phyloP scores from a whole-genome alignment of 2,329 filamentous ascomycete genomes.

The Penicillium hordei region DNA sequence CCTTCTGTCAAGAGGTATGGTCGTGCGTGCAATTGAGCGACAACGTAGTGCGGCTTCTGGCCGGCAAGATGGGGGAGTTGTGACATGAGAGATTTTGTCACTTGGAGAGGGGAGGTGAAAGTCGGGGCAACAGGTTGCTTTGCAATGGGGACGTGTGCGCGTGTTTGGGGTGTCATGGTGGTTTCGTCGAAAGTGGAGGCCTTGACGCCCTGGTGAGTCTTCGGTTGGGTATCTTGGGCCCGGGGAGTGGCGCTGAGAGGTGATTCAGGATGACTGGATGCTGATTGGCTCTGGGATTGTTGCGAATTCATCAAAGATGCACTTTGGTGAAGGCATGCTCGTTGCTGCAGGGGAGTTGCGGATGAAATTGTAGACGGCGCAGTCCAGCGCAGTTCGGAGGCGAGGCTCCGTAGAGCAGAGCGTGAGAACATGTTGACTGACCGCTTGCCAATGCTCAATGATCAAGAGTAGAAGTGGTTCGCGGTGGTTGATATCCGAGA shows the following conservation, averaged over 20 bases:
- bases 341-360: conserved; percentile 32
- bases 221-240: conserved; percentile 27
- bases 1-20: conserved; percentile 59
- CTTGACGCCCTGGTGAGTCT: conserved; percentile 11
- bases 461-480: conserved; percentile 16
- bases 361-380: conserved; percentile 23
- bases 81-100: conserved; percentile 43
- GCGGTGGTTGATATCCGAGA: conserved; percentile 11
- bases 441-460: conserved; percentile 13
- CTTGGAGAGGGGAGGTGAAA: conserved; percentile 40
- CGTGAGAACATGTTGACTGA: conserved; percentile 39
- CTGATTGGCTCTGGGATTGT: conserved; percentile 32
- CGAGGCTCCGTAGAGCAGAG: conserved; percentile 33
- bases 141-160: conserved; percentile 27
- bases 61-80: conserved; percentile 46
- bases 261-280: conserved; percentile 31
- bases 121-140: conserved; percentile 42
- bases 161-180: conserved; percentile 22
- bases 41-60: conserved; percentile 50
- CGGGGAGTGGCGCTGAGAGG: conserved; percentile 29
- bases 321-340: conserved; percentile 46
- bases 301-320: conserved; percentile 26
- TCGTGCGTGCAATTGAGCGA: conserved; percentile 49
- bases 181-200: conserved; percentile 13
- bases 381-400: conserved; percentile 29